These are phyloP conservation scores for Wickerhamiella spandovensis DNA, from an alignment of 805 yeast species.

Conservation along the genomic window DNA sequence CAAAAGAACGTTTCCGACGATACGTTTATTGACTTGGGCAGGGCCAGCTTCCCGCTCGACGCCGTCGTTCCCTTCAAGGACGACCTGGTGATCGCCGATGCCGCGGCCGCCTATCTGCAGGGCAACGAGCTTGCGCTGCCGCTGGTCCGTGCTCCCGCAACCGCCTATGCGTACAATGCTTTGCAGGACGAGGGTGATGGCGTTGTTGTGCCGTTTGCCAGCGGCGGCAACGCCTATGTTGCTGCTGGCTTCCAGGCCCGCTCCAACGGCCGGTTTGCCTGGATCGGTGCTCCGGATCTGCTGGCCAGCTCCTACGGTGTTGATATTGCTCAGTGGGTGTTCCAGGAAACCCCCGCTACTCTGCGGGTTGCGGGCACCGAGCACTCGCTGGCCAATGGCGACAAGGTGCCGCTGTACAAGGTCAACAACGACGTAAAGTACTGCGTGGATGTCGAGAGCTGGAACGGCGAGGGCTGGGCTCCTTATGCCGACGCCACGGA, in stretches of 20 bases:
- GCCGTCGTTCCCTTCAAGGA: constrained; percentile 11
- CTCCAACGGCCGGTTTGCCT: constrained; percentile 55
- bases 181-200: constrained; percentile 10
- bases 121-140: constrained; percentile 12
- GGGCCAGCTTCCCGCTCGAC: constrained; percentile 4
- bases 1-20: background rate
- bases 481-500: constrained; percentile 48
- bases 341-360: constrained; percentile 47
- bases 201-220: constrained; percentile 8
- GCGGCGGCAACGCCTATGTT: constrained; percentile 12
- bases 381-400: constrained; percentile 30
- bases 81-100: background rate
- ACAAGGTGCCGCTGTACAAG: constrained; percentile 40
- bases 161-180: constrained; percentile 16
- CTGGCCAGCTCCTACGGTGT: constrained; percentile 30
- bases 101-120: constrained; percentile 9
- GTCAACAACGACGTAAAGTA: constrained; percentile 59
- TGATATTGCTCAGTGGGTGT: constrained; percentile 48
- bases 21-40: background rate
- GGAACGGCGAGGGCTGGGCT: constrained; percentile 43
- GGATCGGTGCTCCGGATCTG: constrained; percentile 63
- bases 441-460: constrained; percentile 30
- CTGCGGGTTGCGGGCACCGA: constrained; percentile 40
- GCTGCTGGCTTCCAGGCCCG: constrained; percentile 70
- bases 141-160: constrained; percentile 13